Evolutionary conservation across 1,139 yeast genomes (phyloP), one percentile per base, ranked within the genome.

Genomic region (Yamadazyma diddensiae): DNA sequence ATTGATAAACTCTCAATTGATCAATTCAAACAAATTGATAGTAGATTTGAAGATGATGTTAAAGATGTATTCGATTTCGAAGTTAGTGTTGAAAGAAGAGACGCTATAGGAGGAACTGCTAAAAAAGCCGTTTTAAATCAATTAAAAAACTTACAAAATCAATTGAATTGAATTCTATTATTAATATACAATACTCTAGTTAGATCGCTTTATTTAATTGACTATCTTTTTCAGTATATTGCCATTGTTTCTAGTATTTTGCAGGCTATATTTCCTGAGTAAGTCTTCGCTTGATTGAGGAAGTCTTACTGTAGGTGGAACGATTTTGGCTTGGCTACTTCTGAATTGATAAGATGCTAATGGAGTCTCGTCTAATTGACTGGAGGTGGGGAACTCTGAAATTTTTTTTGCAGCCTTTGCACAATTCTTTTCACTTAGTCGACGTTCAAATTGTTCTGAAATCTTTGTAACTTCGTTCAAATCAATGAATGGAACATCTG

Each of bases 21-120:
- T 31, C 96, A 92, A 58, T 85, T 83, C 60, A 68, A 87, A 60
- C 49, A 62, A 25, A 90, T 92, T 45, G 97, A 92, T 53, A 34
- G 66, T 3, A 76, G 97, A 57, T 94, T 94, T 51, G 82, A 65
- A 29, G 74, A 67, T 14, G 97, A 92, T 56, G 95, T 94, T 16
- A 75, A 62, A 46, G 82, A 80, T 29, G 87, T 86, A 10, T 92
- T 94, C 56, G 73, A 92, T 63, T 92, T 90, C 56, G 97, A 94
- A 58, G 79, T 76, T 37, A 83, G 95, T 54, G 98, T 94, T 12
- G 99, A 92, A 65, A 84, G 95, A 73, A 83, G 98, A 66, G 79
- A 82, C 34, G 96, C 97, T 19, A 88, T 79, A 38, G 99, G 99
- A 39, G 99, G 99, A 43, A 88, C 98, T 23, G 96, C 98, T 13